Conservation (phyloP, 2,329 filamentous ascomycete species). For the Epichloe sibirici region DNA sequence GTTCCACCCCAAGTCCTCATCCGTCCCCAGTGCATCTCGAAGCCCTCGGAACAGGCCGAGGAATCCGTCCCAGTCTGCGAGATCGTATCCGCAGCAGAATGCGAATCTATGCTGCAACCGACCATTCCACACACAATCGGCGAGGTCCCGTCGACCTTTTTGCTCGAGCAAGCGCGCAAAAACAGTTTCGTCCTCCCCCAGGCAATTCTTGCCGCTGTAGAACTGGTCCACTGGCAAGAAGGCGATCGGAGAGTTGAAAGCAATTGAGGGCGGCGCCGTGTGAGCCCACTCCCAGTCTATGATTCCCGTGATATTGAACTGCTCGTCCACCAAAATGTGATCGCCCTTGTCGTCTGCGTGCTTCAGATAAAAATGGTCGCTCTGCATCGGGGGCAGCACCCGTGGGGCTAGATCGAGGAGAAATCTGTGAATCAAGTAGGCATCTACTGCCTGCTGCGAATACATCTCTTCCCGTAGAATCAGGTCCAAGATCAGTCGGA, state of each 20-base stretch:
- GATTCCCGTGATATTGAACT: too few relatives aligned
- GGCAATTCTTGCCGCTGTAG: conserved; percentile 22
- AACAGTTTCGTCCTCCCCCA: conserved; percentile 25
- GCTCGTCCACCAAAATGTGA: too few relatives aligned
- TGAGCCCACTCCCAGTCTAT: conserved; percentile 15
- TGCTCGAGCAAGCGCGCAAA: conserved; percentile 20
- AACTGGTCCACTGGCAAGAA: conserved; percentile 28
- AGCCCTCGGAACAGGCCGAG: too few relatives aligned
- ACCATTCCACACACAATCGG: conserved; percentile 23
- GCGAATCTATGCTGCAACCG: conserved; percentile 25
- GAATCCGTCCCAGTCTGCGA: conserved; percentile 29
- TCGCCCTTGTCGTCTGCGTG: too few relatives aligned
- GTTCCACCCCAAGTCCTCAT: conserved; percentile 24
- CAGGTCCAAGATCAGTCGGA: too few relatives aligned
- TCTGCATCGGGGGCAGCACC: too few relatives aligned
- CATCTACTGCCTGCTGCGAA: too few relatives aligned
- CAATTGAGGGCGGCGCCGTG: conserved; percentile 20
- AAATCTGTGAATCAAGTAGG: too few relatives aligned
- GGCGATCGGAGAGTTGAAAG: conserved; percentile 30
- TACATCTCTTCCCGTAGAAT: too few relatives aligned
- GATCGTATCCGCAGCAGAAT: conserved; percentile 31
- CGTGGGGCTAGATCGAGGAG: too few relatives aligned
- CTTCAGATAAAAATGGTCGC: too few relatives aligned
- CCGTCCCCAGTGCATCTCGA: conserved; percentile 18
- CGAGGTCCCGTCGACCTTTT: conserved; percentile 26